Base-by-base conservation (phyloP, 2,329 filamentous ascomycete species). In the Talaromyces albobiverticillius region DNA sequence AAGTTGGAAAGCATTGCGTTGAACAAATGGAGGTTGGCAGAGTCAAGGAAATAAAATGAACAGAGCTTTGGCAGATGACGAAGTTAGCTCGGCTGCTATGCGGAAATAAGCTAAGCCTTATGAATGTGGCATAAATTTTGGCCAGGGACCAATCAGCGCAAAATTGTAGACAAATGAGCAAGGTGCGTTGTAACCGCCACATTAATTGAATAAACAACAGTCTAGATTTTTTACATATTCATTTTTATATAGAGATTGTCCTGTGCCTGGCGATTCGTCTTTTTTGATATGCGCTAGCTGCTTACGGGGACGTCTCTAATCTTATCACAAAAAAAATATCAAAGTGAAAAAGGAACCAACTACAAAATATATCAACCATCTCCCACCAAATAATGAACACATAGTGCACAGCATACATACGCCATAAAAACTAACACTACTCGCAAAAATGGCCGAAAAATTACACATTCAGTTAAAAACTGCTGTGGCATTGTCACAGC, bases 401-500 rank as follows among this genome's bases (percentile, higher is more conserved):
- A 41, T 32, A 22, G n/a, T n/a, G 25, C n/a, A 13, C 36, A 16
- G n/a, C 36, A 40, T 11, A 22, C 18, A 20, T 7, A 40, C 6
- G 34, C 16, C 16, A 18, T 38, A 40, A 40, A 20, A 40, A 11
- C 31, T 10, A 16, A 38, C 9, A 14, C 4, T 2, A 10, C 16
- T 40, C 10, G 36, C 16, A 20, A 51, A 36, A 36, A 71, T 72
- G 67, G 59, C 66, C 1, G 60, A 65, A 51, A 66, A 68, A 56
- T 63, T 76, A 11, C 48, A 60, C 2, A 54, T 59, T 23, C 58
- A 68, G 16, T 57, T 76, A 3, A 57, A 56, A 18, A 71, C 73
- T 6, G 68, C 70, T 3, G 56, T 71, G 22, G 61, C 63, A 26
- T 71, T 77, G 48, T 56, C 71, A 26, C 61, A 67, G 5, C 71